phyloP scores from a whole-genome alignment of 768 basidiomycete species.

The Termitomyces sp. region DNA sequence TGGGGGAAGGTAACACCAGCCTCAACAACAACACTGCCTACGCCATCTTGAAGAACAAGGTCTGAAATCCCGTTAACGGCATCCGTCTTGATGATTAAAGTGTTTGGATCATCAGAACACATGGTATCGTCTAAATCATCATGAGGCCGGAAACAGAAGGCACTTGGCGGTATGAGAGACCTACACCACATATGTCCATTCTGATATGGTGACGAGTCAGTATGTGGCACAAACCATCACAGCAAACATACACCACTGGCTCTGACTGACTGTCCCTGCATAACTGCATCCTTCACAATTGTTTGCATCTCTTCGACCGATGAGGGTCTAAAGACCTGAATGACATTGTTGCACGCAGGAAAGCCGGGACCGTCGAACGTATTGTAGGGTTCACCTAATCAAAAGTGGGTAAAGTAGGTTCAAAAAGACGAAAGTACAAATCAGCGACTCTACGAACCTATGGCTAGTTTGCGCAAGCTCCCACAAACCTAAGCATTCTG shows the following conservation, averaged over 20 bases:
- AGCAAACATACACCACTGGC: slow-evolving; percentile 27
- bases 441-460: background rate
- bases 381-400: slow-evolving; percentile 22
- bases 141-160: background rate
- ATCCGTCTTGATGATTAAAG: slow-evolving; percentile 30
- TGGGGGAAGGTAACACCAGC: slow-evolving; percentile 32
- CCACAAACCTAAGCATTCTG: background rate
- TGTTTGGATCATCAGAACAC: slow-evolving; percentile 31
- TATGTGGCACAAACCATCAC: background rate
- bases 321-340: slow-evolving; percentile 25
- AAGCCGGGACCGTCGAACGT: slow-evolving; percentile 31
- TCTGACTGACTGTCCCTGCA: slow-evolving; percentile 23
- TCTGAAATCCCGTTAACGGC: slow-evolving; percentile 28
- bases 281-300: slow-evolving; percentile 28
- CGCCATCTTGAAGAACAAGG: slow-evolving; percentile 20
- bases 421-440: too few species aligned
- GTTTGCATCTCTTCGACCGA: slow-evolving; percentile 26
- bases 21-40: slow-evolving; percentile 29
- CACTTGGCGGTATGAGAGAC: background rate
- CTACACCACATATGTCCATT: slow-evolving; percentile 36
- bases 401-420: background rate
- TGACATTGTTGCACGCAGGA: slow-evolving; percentile 28
- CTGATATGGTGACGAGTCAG: slow-evolving; percentile 11
- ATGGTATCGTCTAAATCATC: slow-evolving; percentile 27
- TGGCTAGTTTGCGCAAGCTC: background rate